Evolutionary conservation across 495 filamentous ascomycete genomes (phyloP).

Genomic region (Hapsidospora chrysogenum): DNA sequence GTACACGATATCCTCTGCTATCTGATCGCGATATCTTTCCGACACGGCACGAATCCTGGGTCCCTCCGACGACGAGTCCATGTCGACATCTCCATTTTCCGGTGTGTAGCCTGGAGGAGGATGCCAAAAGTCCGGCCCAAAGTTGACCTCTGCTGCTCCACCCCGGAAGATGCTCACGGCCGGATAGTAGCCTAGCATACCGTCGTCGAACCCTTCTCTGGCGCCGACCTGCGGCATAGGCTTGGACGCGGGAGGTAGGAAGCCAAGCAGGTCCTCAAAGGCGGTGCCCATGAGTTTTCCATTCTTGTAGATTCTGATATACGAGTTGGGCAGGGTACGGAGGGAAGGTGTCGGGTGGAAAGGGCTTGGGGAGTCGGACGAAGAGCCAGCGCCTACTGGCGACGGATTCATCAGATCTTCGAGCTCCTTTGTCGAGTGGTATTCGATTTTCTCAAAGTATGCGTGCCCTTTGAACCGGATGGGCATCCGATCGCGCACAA

Average conservation of each 20-base stretch:
- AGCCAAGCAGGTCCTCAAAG: slow-evolving; percentile 78
- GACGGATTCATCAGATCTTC: slow-evolving; percentile 71
- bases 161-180: slow-evolving; percentile 83
- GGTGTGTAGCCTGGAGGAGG: slow-evolving; percentile 41
- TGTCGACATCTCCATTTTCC: slow-evolving; percentile 21
- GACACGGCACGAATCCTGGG: slow-evolving; percentile 38
- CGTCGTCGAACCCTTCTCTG: slow-evolving; percentile 75
- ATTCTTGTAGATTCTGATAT: slow-evolving; percentile 84
- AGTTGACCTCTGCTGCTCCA: slow-evolving; percentile 81
- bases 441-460: slow-evolving; percentile 92
- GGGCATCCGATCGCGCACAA: slow-evolving; percentile 85
- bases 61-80: slow-evolving; percentile 12
- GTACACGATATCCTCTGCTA: slow-evolving; percentile 84
- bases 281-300: slow-evolving; percentile 71
- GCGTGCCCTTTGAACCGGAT: slow-evolving; percentile 85
- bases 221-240: slow-evolving; percentile 58
- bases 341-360: slow-evolving; percentile 57
- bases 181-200: slow-evolving; percentile 87
- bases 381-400: slow-evolving; percentile 27
- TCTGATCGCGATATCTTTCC: slow-evolving; percentile 83
- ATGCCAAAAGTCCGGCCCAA: slow-evolving; percentile 79
- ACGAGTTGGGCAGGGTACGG: slow-evolving; percentile 71
- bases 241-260: slow-evolving; percentile 78
- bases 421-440: slow-evolving; percentile 72
- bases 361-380: slow-evolving; percentile 38